Conservation (phyloP, 139 green algal genomes). For the Chlamydomonas applanata region DNA sequence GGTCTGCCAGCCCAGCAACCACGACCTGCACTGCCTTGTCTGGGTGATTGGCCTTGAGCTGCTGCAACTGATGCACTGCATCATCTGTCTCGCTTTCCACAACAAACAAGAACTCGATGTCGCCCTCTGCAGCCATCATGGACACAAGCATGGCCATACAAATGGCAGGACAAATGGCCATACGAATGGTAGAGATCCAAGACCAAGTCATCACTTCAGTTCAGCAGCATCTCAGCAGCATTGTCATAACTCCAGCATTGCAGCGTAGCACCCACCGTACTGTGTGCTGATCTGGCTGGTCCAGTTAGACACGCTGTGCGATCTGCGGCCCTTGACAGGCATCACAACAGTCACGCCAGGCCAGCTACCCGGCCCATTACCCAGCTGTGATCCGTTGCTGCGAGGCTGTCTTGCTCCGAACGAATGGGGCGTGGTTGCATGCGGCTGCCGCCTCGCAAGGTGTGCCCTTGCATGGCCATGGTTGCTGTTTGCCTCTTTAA, state of each 20-base stretch:
- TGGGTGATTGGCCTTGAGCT: slow-evolving; percentile 4
- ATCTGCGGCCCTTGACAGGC: slow-evolving; percentile 64
- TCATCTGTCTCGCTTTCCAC: slow-evolving; percentile 57
- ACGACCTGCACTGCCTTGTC: slow-evolving; percentile 36
- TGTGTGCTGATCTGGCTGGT: slow-evolving; percentile 45
- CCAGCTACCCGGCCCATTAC: not conserved
- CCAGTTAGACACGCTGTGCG: slow-evolving; percentile 68
- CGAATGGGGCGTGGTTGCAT: no score
- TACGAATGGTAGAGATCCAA: no score
- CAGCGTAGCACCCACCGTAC: slow-evolving; percentile 43
- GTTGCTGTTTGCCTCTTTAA: not conserved
- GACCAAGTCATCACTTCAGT: not conserved
- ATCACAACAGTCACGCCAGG: slow-evolving; percentile 64
- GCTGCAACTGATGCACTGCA: slow-evolving; percentile 24
- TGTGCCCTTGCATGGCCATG: not conserved
- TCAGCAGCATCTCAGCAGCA: no score
- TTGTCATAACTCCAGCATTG: not conserved
- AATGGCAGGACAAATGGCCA: not conserved
- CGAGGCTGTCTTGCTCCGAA: not conserved
- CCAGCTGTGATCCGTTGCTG: not conserved
- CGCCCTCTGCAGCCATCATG: slow-evolving; percentile 35
- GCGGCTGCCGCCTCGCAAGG: not conserved
- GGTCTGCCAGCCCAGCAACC: slow-evolving; percentile 36
- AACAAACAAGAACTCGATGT: slow-evolving; percentile 76
- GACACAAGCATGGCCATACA: not conserved